These are phyloP conservation scores for Musa beccarii DNA, from an alignment of 176 grass and related monocot species.

Conservation along the genomic window DNA sequence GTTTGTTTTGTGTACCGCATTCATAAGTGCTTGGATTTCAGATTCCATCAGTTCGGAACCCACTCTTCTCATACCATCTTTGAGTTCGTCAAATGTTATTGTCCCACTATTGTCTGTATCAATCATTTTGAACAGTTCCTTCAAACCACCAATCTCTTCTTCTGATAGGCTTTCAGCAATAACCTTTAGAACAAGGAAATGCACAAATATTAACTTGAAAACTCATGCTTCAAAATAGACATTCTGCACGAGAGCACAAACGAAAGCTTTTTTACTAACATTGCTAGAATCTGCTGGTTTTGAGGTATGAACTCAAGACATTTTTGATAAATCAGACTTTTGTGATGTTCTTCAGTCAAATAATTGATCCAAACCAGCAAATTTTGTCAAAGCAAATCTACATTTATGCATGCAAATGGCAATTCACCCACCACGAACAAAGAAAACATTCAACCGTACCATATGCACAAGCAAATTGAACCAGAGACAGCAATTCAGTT, in stretches of 20 bases:
- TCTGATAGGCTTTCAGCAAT: slow-evolving; percentile 95
- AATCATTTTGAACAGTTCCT: slow-evolving; percentile 21
- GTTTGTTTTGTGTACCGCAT: slow-evolving; percentile 42
- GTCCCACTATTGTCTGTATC: slow-evolving; percentile 18
- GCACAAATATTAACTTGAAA: background rate
- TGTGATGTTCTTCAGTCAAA: background rate
- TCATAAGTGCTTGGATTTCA: slow-evolving; percentile 90
- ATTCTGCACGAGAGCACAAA: background rate
- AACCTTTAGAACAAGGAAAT: slow-evolving; percentile 34
- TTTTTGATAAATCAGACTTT: too few species aligned
- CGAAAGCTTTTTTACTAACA: background rate
- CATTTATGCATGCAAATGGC: background rate
- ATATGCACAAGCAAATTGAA: too few species aligned
- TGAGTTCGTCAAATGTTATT: slow-evolving; percentile 24
- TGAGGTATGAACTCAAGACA: background rate
- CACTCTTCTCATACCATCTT: slow-evolving; percentile 14
- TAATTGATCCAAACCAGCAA: background rate
- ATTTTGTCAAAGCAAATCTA: background rate
- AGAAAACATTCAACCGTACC: background rate
- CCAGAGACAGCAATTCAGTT: too few species aligned
- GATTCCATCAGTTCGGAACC: slow-evolving; percentile 24
- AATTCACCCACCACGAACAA: background rate
- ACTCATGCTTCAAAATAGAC: background rate
- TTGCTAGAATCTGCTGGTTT: background rate
- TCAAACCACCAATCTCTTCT: slow-evolving; percentile 41